A percentile compares a stretch with the other conserved stretches of the same genome.
phyloP scores from a whole-genome alignment of 257 asterid species.

The Lithospermum erythrorhizon region DNA sequence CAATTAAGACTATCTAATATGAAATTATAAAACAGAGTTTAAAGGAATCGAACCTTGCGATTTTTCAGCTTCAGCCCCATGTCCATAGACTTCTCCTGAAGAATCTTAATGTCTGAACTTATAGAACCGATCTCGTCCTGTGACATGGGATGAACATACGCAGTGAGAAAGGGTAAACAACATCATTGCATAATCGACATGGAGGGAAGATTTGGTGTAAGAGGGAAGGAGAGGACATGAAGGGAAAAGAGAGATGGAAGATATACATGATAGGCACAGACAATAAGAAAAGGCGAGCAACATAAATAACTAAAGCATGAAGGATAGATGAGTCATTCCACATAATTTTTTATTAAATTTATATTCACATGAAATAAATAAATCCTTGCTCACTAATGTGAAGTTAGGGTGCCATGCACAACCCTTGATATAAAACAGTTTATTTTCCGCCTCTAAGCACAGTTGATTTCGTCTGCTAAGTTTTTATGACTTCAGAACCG shows the following conservation, averaged over 20 bases:
- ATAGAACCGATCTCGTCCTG: constrained; percentile 96
- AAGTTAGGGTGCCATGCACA: too few relatives aligned
- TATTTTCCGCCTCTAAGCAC: too few relatives aligned
- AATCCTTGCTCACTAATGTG: too few relatives aligned
- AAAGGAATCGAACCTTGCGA: constrained; percentile 60
- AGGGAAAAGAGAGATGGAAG: background rate
- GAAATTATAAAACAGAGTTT: background rate
- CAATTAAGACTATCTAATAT: background rate
- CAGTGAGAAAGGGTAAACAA: background rate
- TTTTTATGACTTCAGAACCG: too few relatives aligned
- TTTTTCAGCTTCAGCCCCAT: constrained; percentile 98
- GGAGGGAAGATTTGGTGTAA: background rate
- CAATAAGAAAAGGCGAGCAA: background rate
- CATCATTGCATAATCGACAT: background rate
- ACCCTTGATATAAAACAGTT: too few relatives aligned
- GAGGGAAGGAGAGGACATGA: background rate
- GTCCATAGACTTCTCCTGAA: constrained; percentile 97
- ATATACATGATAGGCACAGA: background rate
- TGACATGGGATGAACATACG: constrained; percentile 8
- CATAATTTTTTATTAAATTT: too few relatives aligned
- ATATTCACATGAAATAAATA: background rate
- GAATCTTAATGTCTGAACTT: constrained; percentile 92
- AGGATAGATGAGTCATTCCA: background rate
- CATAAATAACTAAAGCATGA: background rate
- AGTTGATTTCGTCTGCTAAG: too few relatives aligned